Evolutionary conservation across 2,329 filamentous ascomycete genomes (phyloP), one percentile per base, ranked within the genome.

Genomic region (Diaporthe capsici): DNA sequence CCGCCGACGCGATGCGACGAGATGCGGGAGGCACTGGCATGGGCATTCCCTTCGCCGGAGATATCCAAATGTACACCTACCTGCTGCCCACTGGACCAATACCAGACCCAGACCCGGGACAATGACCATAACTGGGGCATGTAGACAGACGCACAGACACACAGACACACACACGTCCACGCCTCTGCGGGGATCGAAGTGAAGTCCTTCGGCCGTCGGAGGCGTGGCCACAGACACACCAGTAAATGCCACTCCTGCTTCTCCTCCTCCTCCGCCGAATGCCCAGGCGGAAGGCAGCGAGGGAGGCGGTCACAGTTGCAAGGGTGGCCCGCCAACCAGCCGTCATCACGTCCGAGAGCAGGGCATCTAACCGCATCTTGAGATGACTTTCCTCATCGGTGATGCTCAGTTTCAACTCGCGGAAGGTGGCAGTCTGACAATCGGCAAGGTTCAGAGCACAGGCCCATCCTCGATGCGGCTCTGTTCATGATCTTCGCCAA

Each of bases 321-420:
- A 72, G 53, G 49, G 31, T 70, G 65, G 42, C 55, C 60, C 37
- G 49, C 49, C 58, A 73, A 28, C 25, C 37, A 75, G 49, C 44
- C 73, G 73, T 65, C 73, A 71, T 75, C 73, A 65, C 63, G 73
- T 75, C 73, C 42, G 73, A 75, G 73, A 42, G 70, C 73, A 71
- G 42, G 44, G 42, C 55, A 49, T 42, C 63, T 60, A 70, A 42
- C 63, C 57, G 47, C 58, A 73, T 42, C 73, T 73, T 61, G 47
- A 60, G 47, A 44, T 63, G 72, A 37, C 61, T 74, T 60, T 74
- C 67, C 65, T 22, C 28, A 53, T 63, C 71, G 71, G 71, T 73
- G 71, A 73, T 73, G 72, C 72, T 73, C 47, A 53, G 72, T 73
- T 67, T 73, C 72, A 73, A 67, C 72, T 47, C 44, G 37, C 60